These are phyloP conservation scores for Leucosporidium yakuticum DNA, from an alignment of 768 basidiomycete genomes.

Conservation along the genomic window DNA sequence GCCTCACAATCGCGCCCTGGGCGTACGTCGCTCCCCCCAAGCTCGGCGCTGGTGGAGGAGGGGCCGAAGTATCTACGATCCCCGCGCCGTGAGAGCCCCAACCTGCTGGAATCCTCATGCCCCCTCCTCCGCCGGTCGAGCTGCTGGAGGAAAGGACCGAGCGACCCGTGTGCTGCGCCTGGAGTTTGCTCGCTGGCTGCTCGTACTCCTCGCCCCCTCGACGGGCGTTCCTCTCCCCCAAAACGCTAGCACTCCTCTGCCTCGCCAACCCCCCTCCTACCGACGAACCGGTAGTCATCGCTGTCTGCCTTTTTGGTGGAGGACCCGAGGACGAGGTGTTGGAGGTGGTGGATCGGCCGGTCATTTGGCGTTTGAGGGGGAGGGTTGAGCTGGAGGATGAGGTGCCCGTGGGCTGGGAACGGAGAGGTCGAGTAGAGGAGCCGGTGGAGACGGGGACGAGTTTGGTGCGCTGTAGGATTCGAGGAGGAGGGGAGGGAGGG, in stretches of 20 bases:
- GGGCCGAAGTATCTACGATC: not conserved
- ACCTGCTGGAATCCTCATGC: too few species aligned
- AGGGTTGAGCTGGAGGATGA: slow-evolving; percentile 1
- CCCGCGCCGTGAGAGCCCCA: not conserved
- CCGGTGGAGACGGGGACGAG: not conserved
- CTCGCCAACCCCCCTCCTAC: not conserved
- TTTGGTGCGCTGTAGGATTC: slow-evolving; percentile 12
- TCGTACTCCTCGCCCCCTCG: not conserved
- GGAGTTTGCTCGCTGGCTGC: not conserved
- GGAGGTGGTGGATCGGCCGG: slow-evolving; percentile 13
- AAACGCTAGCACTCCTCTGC: not conserved
- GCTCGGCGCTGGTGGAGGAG: not conserved
- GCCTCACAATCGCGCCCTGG: not conserved
- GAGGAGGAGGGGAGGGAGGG: not conserved
- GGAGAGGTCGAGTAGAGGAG: slow-evolving; percentile 4
- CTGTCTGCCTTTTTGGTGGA: slow-evolving; percentile 18
- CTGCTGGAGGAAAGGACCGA: too few species aligned
- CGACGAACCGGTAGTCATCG: not conserved
- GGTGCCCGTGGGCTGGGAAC: slow-evolving; percentile 18
- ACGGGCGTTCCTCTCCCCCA: not conserved
- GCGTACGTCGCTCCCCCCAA: not conserved
- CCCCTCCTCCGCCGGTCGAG: too few species aligned
- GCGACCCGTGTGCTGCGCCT: not conserved
- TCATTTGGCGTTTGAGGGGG: slow-evolving; percentile 33
- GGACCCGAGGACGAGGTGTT: not conserved